Evolutionary conservation across 163 green algal genomes (phyloP), one percentile per base, ranked within the genome.

Genomic region (Trebouxia gelatinosa): DNA sequence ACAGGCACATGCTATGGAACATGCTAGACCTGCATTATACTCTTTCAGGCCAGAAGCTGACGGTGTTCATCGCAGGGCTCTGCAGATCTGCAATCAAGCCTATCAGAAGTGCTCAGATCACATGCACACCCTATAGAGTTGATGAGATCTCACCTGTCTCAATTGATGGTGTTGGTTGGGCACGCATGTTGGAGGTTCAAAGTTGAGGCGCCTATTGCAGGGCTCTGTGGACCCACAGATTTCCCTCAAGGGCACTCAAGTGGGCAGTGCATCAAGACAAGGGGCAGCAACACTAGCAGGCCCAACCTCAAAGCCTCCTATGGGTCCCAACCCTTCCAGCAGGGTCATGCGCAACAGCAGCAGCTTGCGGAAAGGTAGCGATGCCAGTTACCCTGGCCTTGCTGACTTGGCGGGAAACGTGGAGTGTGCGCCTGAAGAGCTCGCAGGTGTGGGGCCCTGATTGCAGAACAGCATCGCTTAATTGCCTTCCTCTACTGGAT

Each of bases 301-400:
- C n/a, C 46, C 46, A 9, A 39, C 68, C 43, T 29, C 68, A 19
- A 59, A 76, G 43, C 28, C 68, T 43, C 2, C 29, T 21, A 39
- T 62, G 68, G 28, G 26, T 16, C 68, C 68, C 31, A 17, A 28
- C 40, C 21, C 43, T 17, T 39, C 68, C 46, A 62, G 40, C 9
- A n/a, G 68, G 39, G n/a, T 76, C 5, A 59, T 76, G 68, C 68
- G 68, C 39, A 76, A 76, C 68, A 76, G 68, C 68, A 76, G 68
- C 28, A 76, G 68, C 68, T 3, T 59, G 7, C 43, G 64, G 6
- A 72, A 48, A 37, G 64, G 64, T 2, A 37, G 64, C 35, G 64
- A 72, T 51, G 5, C 64, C 34, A 51, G 6, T 43, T 72, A 54
- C 64, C 64, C 64, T 34, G 64, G 64, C 6, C n/a, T 72, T 26